Conservation (phyloP, 345 rosid species). For the Capsella bursapastoris region DNA sequence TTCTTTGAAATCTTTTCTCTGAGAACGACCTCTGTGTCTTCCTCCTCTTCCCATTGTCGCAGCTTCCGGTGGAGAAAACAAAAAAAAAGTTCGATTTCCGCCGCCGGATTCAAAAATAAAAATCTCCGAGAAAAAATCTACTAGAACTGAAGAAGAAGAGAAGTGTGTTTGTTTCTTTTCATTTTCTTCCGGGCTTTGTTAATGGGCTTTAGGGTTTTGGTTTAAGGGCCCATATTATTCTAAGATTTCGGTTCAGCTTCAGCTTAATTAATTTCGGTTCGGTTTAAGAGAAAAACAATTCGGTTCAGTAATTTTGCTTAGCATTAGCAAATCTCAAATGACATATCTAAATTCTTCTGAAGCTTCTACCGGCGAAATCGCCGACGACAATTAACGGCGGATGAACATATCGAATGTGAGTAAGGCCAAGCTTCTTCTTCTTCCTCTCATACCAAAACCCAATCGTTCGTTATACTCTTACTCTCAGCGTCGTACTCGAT, state of each 20-base stretch:
- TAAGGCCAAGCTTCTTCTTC: conserved; percentile 42
- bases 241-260: no score
- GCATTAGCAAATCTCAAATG: background rate
- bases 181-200: conserved; percentile 25
- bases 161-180: background rate
- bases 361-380: background rate
- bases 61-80: conserved; percentile 17
- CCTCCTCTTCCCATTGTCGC: conserved; percentile 59
- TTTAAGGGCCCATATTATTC: background rate
- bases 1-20: conserved; percentile 83
- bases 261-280: no score
- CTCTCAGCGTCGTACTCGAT: conserved; percentile 44
- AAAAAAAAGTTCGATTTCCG: conserved; percentile 15
- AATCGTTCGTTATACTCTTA: conserved; percentile 26
- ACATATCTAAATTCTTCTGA: background rate
- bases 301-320: no score
- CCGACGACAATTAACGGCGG: conserved; percentile 39
- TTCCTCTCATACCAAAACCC: conserved; percentile 29
- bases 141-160: background rate
- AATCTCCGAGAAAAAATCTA: background rate
- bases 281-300: no score
- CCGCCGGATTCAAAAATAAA: conserved; percentile 38
- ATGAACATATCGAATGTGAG: conserved; percentile 49
- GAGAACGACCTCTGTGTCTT: conserved; percentile 81
- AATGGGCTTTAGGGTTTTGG: conserved; percentile 39